Conservation (phyloP, 495 filamentous ascomycete genomes). For the Recurvomyces mirabilis region DNA sequence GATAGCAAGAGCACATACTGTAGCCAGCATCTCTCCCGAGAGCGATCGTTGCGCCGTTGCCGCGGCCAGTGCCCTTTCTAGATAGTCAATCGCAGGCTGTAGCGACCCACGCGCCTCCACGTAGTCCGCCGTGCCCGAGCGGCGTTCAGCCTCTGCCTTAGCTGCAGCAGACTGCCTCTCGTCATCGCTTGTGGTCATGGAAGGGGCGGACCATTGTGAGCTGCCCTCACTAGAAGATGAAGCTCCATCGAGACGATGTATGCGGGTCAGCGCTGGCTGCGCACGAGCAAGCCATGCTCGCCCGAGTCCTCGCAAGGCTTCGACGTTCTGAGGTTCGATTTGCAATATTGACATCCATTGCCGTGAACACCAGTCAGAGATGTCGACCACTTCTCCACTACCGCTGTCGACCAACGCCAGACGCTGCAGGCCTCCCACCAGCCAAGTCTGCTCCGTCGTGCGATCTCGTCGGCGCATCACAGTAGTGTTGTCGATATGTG, state of each 20-base stretch:
- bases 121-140: slow-evolving; percentile 36
- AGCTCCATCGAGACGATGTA: slow-evolving; percentile 36
- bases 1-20: slow-evolving; percentile 27
- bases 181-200: slow-evolving; percentile 18
- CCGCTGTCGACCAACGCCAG: slow-evolving; percentile 40
- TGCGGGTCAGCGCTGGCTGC: slow-evolving; percentile 37
- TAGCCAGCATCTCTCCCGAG: slow-evolving; percentile 34
- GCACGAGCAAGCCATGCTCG: slow-evolving; percentile 40
- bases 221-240: slow-evolving; percentile 28
- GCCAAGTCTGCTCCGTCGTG: slow-evolving; percentile 34
- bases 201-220: slow-evolving; percentile 7
- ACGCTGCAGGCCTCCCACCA: slow-evolving; percentile 37
- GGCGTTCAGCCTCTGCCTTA: slow-evolving; percentile 29
- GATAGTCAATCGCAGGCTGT: slow-evolving; percentile 40
- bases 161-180: slow-evolving; percentile 17
- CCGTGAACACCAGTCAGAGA: slow-evolving; percentile 38
- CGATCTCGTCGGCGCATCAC: slow-evolving; percentile 31
- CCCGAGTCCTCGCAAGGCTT: slow-evolving; percentile 37
- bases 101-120: slow-evolving; percentile 39
- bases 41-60: slow-evolving; percentile 28
- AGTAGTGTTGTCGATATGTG: slow-evolving; percentile 15
- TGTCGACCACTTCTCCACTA: slow-evolving; percentile 33
- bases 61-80: slow-evolving; percentile 34
- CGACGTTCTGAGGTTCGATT: slow-evolving; percentile 33
- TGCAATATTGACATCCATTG: slow-evolving; percentile 36